phyloP scores from a whole-genome alignment of 306 rosid species.

The Malus fusca region DNA sequence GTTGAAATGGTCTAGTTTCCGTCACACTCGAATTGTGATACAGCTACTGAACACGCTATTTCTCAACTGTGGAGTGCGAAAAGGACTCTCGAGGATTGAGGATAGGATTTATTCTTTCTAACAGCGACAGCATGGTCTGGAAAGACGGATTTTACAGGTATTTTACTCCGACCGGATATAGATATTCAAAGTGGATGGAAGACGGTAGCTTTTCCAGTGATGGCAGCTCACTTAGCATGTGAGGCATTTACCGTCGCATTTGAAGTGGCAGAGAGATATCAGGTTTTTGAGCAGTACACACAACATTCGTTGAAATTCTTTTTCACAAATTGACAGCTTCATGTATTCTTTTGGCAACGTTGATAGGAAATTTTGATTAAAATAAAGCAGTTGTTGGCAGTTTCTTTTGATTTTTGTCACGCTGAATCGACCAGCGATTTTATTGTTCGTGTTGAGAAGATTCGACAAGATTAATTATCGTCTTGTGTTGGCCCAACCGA shows the following conservation, averaged over 20 bases:
- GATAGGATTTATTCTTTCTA: constrained; percentile 28
- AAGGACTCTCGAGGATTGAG: constrained; percentile 21
- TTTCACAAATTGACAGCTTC: constrained; percentile 19
- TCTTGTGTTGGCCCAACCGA: too few species aligned
- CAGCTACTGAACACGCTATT: constrained; percentile 17
- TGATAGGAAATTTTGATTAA: constrained; percentile 29
- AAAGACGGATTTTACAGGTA: constrained; percentile 1
- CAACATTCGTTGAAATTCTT: constrained; percentile 31
- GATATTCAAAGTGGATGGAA: constrained; percentile 23
- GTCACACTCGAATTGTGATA: constrained; percentile 2
- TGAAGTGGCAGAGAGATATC: constrained; percentile 26
- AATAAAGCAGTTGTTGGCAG: constrained; percentile 16
- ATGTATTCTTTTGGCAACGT: constrained; percentile 45
- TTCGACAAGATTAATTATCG: too few species aligned
- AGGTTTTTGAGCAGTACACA: constrained; percentile 23
- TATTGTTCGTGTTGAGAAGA: background rate
- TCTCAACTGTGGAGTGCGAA: constrained; percentile 16
- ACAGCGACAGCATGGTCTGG: constrained; percentile 19
- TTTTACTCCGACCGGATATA: constrained; percentile 32
- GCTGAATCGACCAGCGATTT: background rate
- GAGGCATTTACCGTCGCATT: constrained; percentile 28
- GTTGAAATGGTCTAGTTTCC: background rate
- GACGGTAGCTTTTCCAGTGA: constrained; percentile 25
- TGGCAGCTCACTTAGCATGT: constrained; percentile 29
- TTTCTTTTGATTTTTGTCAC: background rate